A percentile compares a stretch with the other conserved stretches of the same genome.
phyloP scores from a whole-genome alignment of 1,139 yeast genomes.

The Zygosaccharomyces sapae region DNA sequence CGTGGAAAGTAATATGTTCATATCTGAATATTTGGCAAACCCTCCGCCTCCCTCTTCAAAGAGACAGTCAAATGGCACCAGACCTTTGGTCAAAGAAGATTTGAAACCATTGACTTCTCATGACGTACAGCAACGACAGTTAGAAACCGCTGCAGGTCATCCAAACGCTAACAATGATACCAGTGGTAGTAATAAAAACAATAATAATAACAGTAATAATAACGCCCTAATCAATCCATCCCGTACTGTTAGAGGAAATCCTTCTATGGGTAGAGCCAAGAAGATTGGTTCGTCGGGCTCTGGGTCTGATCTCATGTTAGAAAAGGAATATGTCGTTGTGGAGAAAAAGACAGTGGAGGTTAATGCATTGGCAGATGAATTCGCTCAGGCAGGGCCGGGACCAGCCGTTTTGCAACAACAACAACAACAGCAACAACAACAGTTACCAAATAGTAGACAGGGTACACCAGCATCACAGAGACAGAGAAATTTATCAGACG shows the following conservation, averaged over 20 bases:
- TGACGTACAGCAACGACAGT: conserved; percentile 3
- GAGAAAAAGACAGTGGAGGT: conserved; percentile 94
- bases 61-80: conserved; percentile 6
- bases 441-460: background rate
- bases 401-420: conserved; percentile 11
- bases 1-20: conserved; percentile 60
- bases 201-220: background rate
- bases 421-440: conserved; percentile 14
- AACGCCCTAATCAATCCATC: conserved; percentile 4
- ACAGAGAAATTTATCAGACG: conserved; percentile 1
- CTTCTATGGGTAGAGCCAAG: conserved; percentile 18
- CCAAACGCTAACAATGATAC: background rate
- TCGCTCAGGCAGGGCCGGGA: conserved; percentile 64
- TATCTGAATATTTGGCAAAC: conserved; percentile 62
- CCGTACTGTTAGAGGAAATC: conserved; percentile 15
- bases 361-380: conserved; percentile 89
- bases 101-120: conserved; percentile 10
- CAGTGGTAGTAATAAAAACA: background rate
- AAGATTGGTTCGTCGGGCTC: conserved; percentile 9
- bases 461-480: conserved; percentile 1
- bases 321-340: conserved; percentile 86
- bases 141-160: background rate
- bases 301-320: conserved; percentile 38
- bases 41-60: conserved; percentile 14
- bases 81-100: conserved; percentile 5